Conservation (phyloP, 768 basidiomycete genomes). For the Mrakia frigida region DNA sequence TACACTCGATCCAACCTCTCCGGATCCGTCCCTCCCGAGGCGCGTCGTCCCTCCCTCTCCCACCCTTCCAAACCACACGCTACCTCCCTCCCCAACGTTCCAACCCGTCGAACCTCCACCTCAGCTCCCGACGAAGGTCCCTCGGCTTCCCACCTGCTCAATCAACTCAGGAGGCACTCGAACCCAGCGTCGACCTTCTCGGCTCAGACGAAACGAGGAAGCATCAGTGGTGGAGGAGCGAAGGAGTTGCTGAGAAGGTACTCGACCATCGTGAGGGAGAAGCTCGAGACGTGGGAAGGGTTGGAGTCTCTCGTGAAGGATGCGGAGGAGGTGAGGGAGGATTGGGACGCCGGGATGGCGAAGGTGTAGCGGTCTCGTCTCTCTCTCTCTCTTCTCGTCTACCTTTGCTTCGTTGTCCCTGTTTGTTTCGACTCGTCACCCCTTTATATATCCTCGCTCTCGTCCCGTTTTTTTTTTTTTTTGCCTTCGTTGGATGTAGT, state of each 20-base stretch:
- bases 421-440: no score
- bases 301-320: constrained; percentile 12
- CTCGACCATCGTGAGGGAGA: constrained; percentile 10
- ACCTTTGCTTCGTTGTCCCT: background rate
- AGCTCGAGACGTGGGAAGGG: constrained; percentile 3
- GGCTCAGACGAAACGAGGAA: background rate
- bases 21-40: background rate
- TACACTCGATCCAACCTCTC: constrained; percentile 8
- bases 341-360: constrained; percentile 2
- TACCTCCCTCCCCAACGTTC: background rate
- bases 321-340: constrained; percentile 16
- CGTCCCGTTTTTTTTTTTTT: background rate
- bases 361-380: background rate
- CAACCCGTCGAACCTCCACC: background rate
- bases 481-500: background rate
- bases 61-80: background rate
- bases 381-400: background rate
- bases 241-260: background rate
- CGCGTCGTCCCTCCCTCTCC: background rate
- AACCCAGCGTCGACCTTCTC: background rate
- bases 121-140: background rate
- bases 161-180: constrained; percentile 8
- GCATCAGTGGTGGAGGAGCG: background rate
- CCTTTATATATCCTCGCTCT: background rate
- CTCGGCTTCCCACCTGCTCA: constrained; percentile 5